Evolutionary conservation across 1,284 basidiomycete species (phyloP).

Genomic region (Melampsora larici-populina): DNA sequence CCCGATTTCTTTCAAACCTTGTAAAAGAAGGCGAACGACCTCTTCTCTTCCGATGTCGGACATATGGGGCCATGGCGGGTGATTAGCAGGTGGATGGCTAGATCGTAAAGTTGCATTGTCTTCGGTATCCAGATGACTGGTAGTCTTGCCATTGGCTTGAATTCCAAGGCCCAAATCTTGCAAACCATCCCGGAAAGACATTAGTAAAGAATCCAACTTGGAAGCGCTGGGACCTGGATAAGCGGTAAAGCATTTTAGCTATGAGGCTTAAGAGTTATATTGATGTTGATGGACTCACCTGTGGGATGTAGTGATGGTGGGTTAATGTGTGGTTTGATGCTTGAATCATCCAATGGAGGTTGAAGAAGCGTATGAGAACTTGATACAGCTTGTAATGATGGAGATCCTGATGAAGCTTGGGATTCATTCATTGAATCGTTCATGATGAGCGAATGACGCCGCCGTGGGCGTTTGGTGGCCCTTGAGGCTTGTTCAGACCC

Average conservation of each 20-base stretch:
- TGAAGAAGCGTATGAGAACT: not conserved
- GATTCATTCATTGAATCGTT: not conserved
- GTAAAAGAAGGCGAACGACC: conserved; percentile 82
- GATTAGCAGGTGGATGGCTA: conserved; percentile 1
- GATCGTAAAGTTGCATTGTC: not conserved
- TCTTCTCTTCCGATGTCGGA: conserved; percentile 74
- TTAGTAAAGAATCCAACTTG: not conserved
- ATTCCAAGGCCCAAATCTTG: not conserved
- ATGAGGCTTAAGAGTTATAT: not conserved
- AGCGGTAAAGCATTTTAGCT: not conserved
- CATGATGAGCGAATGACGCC: not conserved
- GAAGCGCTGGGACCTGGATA: not conserved
- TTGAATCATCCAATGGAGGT: not conserved
- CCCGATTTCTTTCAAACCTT: conserved; percentile 86
- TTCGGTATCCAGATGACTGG: not conserved
- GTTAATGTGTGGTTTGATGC: not conserved
- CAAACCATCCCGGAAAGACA: conserved; percentile 6
- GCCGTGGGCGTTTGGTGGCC: not conserved
- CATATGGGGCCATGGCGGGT: conserved; percentile 27
- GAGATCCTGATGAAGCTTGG: not conserved
- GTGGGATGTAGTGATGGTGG: not conserved
- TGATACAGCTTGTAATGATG: not conserved
- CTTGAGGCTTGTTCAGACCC: not conserved
- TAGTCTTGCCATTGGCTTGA: not conserved
- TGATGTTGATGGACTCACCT: not conserved